A percentile compares a stretch with the other conserved stretches of the same genome.
These are phyloP conservation scores for Collybiopsis confluens DNA, from an alignment of 768 basidiomycete species.

Conservation along the genomic window DNA sequence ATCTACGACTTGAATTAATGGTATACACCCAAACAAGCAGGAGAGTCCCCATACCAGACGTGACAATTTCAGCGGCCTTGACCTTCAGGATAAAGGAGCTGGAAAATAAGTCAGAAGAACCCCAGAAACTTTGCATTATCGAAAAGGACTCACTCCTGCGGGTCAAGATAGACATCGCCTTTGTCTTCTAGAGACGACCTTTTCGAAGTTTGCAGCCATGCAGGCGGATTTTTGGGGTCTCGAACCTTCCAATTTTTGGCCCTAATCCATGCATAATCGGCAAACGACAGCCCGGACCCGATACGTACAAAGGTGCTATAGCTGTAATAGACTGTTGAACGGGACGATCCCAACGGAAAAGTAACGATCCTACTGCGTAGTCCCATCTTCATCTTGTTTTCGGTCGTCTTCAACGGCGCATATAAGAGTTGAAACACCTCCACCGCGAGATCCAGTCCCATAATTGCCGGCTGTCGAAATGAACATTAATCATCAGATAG, in stretches of 20 bases:
- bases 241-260: slow-evolving; percentile 79
- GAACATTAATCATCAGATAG: neutral
- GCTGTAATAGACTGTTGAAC: slow-evolving; percentile 32
- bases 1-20: slow-evolving; percentile 36
- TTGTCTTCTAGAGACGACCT: slow-evolving; percentile 65
- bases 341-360: neutral
- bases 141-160: slow-evolving; percentile 65
- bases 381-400: slow-evolving; percentile 47
- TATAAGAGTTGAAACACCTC: slow-evolving; percentile 85
- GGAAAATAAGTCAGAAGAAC: neutral
- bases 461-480: slow-evolving; percentile 69
- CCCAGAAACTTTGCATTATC: neutral
- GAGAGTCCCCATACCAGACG: slow-evolving; percentile 47
- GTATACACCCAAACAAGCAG: neutral
- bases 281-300: slow-evolving; percentile 82
- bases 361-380: slow-evolving; percentile 42
- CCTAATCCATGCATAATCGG: slow-evolving; percentile 83
- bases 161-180: slow-evolving; percentile 88
- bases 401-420: slow-evolving; percentile 86
- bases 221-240: slow-evolving; percentile 70
- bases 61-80: slow-evolving; percentile 89
- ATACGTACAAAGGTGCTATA: slow-evolving; percentile 88
- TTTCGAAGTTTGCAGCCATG: slow-evolving; percentile 60
- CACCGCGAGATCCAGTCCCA: slow-evolving; percentile 80
- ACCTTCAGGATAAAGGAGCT: slow-evolving; percentile 93